Conservation (phyloP, 75 land plant genomes). For the Cryptomeria japonica region DNA sequence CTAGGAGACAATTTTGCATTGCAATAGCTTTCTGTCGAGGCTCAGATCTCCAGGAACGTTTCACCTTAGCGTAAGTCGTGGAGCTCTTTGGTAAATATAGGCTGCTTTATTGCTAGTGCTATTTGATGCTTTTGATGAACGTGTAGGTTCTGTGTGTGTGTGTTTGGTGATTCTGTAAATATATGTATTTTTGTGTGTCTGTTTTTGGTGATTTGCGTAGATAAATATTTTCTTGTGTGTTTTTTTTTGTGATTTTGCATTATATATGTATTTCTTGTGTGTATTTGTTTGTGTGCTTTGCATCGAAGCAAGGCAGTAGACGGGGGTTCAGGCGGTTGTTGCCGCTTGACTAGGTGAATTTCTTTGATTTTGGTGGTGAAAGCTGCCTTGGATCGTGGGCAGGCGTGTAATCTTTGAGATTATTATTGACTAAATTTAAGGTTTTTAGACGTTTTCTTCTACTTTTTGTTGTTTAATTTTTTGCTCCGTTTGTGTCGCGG, state of each 20-base stretch:
- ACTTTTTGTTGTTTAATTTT: neutral
- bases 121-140: too few relatives aligned
- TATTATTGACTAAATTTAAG: neutral
- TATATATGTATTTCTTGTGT: neutral
- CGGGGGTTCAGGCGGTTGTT: neutral
- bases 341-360: neutral
- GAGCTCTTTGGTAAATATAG: neutral
- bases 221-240: neutral
- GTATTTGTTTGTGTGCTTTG: neutral
- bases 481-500: neutral
- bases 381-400: conserved; percentile 2
- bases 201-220: neutral
- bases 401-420: neutral
- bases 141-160: too few relatives aligned
- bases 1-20: neutral
- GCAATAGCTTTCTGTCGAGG: neutral
- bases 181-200: neutral
- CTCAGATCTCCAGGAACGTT: neutral
- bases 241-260: neutral
- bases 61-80: neutral
- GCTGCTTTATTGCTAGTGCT: neutral
- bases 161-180: too few relatives aligned
- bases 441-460: neutral
- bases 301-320: neutral
- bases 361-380: neutral